Evolutionary conservation across 1,284 basidiomycete genomes (phyloP).

Genomic region (Leccinum colubrinum): DNA sequence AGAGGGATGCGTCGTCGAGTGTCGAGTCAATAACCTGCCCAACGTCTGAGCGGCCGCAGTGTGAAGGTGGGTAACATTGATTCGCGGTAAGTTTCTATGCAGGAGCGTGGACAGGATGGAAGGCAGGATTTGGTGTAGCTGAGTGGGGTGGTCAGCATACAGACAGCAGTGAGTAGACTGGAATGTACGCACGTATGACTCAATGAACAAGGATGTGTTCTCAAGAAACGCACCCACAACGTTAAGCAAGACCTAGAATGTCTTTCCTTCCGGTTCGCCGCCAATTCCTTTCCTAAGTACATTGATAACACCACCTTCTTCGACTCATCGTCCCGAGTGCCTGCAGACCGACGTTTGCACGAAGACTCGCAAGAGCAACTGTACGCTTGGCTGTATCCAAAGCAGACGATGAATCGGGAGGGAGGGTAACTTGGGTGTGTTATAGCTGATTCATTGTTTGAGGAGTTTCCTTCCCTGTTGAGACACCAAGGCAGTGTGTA

Average conservation of each 20-base stretch:
- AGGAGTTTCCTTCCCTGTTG: constrained; percentile 40
- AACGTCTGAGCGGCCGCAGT: constrained; percentile 81
- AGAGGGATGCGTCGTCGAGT: constrained; percentile 83
- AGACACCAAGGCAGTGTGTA: constrained; percentile 17
- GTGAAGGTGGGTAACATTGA: constrained; percentile 64
- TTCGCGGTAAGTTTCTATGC: constrained; percentile 74
- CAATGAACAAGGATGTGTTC: constrained; percentile 82
- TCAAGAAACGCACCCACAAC: too few relatives aligned
- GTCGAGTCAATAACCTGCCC: constrained; percentile 71
- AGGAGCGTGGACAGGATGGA: constrained; percentile 89
- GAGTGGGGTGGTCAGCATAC: constrained; percentile 2
- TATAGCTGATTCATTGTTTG: constrained; percentile 91
- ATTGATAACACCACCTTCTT: too few relatives aligned
- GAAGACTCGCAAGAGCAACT: constrained; percentile 88
- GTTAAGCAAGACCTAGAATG: too few relatives aligned
- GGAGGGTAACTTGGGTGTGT: constrained; percentile 87
- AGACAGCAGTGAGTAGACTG: background rate
- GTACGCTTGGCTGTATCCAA: constrained; percentile 65
- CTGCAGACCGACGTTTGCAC: constrained; percentile 37
- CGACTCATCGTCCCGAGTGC: too few relatives aligned
- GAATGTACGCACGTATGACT: constrained; percentile 80
- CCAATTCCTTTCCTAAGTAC: too few relatives aligned
- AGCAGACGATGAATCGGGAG: constrained; percentile 43
- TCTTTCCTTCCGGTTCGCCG: too few relatives aligned
- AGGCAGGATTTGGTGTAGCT: constrained; percentile 96